Conservation (phyloP, 164 flowering plant genomes). For the Akebia trifoliata region DNA sequence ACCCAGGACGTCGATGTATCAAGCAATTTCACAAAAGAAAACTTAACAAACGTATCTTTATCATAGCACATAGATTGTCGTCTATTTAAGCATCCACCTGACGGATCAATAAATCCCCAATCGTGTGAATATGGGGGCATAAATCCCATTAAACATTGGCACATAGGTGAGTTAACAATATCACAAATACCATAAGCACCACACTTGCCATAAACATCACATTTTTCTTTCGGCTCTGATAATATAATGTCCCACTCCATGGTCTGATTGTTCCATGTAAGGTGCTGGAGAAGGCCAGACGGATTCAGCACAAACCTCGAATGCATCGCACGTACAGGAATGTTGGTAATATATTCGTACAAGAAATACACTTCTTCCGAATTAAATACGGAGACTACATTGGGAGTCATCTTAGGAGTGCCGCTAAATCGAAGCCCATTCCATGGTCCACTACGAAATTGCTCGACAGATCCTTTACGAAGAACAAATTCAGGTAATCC, state of each 20-base stretch:
- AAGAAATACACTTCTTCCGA: conserved; percentile 20
- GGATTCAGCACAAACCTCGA: conserved; percentile 7
- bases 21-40: conserved; percentile 14
- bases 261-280: conserved; percentile 4
- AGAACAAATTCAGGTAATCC: conserved; percentile 23
- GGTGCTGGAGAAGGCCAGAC: conserved; percentile 2
- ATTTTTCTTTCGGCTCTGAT: conserved; percentile 6
- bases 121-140: neutral
- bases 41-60: conserved; percentile 1
- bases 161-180: neutral
- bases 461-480: conserved; percentile 2
- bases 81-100: conserved; percentile 8
- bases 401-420: conserved; percentile 8
- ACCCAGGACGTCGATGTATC: conserved; percentile 4
- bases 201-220: neutral
- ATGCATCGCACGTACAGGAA: too few species aligned
- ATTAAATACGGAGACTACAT: conserved; percentile 7
- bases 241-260: conserved; percentile 1
- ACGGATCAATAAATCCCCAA: conserved; percentile 1
- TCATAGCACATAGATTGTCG: neutral
- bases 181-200: neutral
- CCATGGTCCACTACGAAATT: conserved; percentile 25
- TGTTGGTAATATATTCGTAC: neutral
- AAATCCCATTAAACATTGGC: conserved; percentile 7
- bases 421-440: conserved; percentile 25